phyloP scores from a whole-genome alignment of 176 grass and related monocot species.

The Musa troglodytarum region DNA sequence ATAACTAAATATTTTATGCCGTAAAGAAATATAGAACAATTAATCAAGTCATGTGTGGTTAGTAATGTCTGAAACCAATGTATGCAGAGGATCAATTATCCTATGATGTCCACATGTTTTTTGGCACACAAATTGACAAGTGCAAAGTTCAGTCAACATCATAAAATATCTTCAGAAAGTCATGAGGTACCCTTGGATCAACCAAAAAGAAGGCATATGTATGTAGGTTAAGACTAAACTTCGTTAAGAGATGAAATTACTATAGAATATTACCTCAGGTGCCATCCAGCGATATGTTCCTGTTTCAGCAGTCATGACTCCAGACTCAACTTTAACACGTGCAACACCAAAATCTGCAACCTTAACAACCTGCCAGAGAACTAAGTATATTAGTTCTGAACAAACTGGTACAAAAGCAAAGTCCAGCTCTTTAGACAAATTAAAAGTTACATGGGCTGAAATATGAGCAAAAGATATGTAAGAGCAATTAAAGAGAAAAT shows the following conservation, averaged over 20 bases:
- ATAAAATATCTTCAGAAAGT: too few relatives aligned
- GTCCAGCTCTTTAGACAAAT: not conserved
- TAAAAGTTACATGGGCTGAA: not conserved
- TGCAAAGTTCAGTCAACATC: too few relatives aligned
- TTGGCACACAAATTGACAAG: too few relatives aligned
- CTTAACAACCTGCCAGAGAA: slow-evolving; percentile 54
- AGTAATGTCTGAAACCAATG: too few relatives aligned
- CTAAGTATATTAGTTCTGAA: not conserved
- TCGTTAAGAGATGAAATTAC: not conserved
- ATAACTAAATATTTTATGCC: too few relatives aligned
- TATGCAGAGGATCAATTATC: too few relatives aligned
- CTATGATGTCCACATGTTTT: too few relatives aligned
- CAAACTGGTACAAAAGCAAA: not conserved
- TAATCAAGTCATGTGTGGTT: too few relatives aligned
- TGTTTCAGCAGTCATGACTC: slow-evolving; percentile 93
- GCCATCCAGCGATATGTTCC: slow-evolving; percentile 99
- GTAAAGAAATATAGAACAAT: too few relatives aligned
- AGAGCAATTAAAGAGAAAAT: not conserved
- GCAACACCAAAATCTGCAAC: slow-evolving; percentile 95
- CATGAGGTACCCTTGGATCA: too few relatives aligned
- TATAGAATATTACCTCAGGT: slow-evolving; percentile 44
- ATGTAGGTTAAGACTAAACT: too few relatives aligned
- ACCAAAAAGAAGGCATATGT: too few relatives aligned
- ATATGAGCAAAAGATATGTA: not conserved
- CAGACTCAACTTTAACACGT: slow-evolving; percentile 70